Conservation (phyloP, 2,329 filamentous ascomycete species). For the Parascedosporium putredinis region DNA sequence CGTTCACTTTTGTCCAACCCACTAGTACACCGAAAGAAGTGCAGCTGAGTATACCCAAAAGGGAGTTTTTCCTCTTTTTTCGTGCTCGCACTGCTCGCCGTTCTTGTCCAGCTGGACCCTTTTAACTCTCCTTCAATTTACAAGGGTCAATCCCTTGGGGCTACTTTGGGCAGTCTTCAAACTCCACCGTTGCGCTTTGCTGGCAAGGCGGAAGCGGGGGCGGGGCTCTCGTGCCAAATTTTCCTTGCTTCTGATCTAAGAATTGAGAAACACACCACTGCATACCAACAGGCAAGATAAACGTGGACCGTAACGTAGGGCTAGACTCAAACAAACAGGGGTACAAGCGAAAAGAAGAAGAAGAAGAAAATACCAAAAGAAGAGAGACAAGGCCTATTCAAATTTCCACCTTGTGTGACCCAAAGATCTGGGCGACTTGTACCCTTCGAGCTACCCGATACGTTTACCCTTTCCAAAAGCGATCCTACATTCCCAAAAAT, state of each 20-base stretch:
- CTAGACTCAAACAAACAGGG: no score
- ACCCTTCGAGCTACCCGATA: not conserved
- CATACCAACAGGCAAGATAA: no score
- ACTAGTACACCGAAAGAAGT: not conserved
- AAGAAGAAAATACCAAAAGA: no score
- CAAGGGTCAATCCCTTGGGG: not conserved
- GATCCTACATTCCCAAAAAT: slow-evolving; percentile 17
- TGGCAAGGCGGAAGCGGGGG: not conserved
- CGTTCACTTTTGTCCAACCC: no score
- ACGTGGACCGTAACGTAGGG: no score
- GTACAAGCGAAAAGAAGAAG: no score
- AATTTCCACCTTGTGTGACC: no score
- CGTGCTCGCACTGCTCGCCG: not conserved
- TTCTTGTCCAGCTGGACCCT: not conserved
- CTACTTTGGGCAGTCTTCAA: not conserved
- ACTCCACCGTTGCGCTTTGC: not conserved
- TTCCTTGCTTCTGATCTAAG: not conserved
- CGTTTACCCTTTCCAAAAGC: not conserved
- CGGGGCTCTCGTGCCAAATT: not conserved
- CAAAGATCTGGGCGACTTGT: no score
- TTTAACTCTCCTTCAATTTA: not conserved
- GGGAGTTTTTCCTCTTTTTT: not conserved
- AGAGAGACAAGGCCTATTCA: no score
- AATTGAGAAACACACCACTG: not conserved
- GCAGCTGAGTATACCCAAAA: not conserved